Evolutionary conservation across 2,329 filamentous ascomycete genomes (phyloP).

Genomic region (Diplodia corticola): DNA sequence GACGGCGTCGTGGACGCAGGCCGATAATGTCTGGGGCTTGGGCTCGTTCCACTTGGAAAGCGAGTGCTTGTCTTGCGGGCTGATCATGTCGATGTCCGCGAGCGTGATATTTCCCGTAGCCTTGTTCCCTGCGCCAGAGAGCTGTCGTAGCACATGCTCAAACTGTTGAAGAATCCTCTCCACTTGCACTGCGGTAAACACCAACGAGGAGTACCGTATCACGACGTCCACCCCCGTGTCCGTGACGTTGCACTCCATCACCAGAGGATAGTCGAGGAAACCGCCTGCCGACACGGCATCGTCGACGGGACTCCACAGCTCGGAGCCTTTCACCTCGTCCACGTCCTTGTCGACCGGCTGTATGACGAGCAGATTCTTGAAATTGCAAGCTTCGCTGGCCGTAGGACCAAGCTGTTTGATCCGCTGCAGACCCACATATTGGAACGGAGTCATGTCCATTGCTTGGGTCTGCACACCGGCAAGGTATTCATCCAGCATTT

Average conservation of each 20-base stretch:
- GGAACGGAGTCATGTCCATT: neutral
- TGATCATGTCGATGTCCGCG: neutral
- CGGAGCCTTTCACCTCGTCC: slow-evolving; percentile 3
- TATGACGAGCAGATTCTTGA: slow-evolving; percentile 54
- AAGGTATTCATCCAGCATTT: slow-evolving; percentile 23
- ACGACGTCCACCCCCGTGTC: no score
- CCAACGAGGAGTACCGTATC: no score
- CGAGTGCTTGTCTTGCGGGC: neutral
- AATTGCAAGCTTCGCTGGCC: slow-evolving; percentile 43
- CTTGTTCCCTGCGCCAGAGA: no score
- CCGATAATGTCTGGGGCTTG: no score
- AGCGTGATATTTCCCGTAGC: no score
- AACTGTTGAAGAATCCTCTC: no score
- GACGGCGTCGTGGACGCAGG: slow-evolving; percentile 51
- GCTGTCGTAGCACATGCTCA: no score
- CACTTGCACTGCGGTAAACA: no score
- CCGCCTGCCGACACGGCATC: neutral
- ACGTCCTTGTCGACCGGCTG: slow-evolving; percentile 34
- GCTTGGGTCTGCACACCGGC: neutral
- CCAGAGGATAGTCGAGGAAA: slow-evolving; percentile 7
- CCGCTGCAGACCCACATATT: neutral
- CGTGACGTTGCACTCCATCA: slow-evolving; percentile 1
- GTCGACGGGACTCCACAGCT: neutral
- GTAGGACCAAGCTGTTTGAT: neutral
- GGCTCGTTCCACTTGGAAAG: neutral